phyloP scores from a whole-genome alignment of 1,284 basidiomycete species.

The Vanrija sp. region DNA sequence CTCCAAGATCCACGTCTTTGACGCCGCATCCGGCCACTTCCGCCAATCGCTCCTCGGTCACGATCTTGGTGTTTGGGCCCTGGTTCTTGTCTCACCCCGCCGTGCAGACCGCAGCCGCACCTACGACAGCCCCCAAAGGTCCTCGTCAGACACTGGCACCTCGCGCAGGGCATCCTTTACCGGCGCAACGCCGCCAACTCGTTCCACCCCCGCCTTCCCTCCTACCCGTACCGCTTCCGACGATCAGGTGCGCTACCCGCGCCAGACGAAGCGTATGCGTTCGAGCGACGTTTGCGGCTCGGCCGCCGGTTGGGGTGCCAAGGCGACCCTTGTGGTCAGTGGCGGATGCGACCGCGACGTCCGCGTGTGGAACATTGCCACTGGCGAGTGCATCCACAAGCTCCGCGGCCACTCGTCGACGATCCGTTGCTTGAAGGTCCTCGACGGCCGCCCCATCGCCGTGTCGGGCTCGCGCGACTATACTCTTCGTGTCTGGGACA shows the following conservation, averaged over 20 bases:
- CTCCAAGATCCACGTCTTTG: slow-evolving; percentile 82
- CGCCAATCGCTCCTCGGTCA: slow-evolving; percentile 78
- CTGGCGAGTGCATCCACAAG: slow-evolving; percentile 73
- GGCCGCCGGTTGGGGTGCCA: slow-evolving; percentile 64
- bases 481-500: slow-evolving; percentile 89
- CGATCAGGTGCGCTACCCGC: neutral
- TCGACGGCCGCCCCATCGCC: slow-evolving; percentile 81
- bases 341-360: slow-evolving; percentile 88
- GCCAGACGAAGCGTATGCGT: slow-evolving; percentile 7
- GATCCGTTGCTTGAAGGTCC: slow-evolving; percentile 82
- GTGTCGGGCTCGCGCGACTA: slow-evolving; percentile 85
- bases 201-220: neutral
- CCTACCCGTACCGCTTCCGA: neutral
- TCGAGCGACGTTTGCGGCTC: slow-evolving; percentile 62
- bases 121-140: slow-evolving; percentile 16
- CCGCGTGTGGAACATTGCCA: slow-evolving; percentile 84
- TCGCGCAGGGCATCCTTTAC: slow-evolving; percentile 7
- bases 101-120: neutral
- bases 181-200: neutral
- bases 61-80: slow-evolving; percentile 85
- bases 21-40: slow-evolving; percentile 71
- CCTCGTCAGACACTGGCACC: slow-evolving; percentile 29
- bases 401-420: slow-evolving; percentile 85
- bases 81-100: slow-evolving; percentile 60
- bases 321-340: slow-evolving; percentile 70